Conservation (phyloP, 352 stramenopile species). For the Globisporangium acanthophoron region DNA sequence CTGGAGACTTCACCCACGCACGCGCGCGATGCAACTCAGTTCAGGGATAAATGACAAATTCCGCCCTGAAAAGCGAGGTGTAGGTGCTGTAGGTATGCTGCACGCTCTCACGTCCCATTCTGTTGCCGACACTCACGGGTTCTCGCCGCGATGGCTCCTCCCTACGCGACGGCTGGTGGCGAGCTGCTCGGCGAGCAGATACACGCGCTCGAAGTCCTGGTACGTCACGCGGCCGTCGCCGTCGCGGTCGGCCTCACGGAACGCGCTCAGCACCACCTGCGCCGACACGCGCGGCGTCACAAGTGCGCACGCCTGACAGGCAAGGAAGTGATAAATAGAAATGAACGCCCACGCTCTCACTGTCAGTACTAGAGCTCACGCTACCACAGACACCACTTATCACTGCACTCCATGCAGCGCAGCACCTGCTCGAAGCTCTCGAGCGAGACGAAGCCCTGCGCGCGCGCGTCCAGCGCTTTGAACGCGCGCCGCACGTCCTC, state of each 20-base stretch:
- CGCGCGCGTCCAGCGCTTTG: constrained; percentile 56
- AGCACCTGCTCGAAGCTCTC: constrained; percentile 31
- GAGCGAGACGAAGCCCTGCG: constrained; percentile 59
- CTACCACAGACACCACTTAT: too few species aligned
- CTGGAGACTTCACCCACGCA: too few species aligned
- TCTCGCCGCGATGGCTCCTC: not conserved
- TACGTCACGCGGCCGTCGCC: constrained; percentile 28
- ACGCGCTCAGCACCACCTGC: constrained; percentile 27
- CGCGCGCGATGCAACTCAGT: too few species aligned
- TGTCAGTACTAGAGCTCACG: too few species aligned
- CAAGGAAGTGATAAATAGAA: not conserved
- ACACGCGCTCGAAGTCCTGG: constrained; percentile 14
- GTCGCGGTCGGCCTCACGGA: constrained; percentile 53
- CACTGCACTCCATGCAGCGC: constrained; percentile 11
- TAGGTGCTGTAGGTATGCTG: too few species aligned
- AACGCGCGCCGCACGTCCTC: constrained; percentile 52
- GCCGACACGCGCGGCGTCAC: constrained; percentile 32
- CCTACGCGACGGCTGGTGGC: not conserved
- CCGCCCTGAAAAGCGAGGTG: too few species aligned
- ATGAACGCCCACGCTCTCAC: too few species aligned
- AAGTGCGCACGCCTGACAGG: constrained; percentile 24
- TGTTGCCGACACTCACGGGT: not conserved
- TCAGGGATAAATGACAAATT: too few species aligned
- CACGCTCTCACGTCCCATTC: too few species aligned
- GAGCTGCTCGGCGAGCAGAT: not conserved